Conservation (phyloP, 768 basidiomycete species). For the Austroboletus festivus region DNA sequence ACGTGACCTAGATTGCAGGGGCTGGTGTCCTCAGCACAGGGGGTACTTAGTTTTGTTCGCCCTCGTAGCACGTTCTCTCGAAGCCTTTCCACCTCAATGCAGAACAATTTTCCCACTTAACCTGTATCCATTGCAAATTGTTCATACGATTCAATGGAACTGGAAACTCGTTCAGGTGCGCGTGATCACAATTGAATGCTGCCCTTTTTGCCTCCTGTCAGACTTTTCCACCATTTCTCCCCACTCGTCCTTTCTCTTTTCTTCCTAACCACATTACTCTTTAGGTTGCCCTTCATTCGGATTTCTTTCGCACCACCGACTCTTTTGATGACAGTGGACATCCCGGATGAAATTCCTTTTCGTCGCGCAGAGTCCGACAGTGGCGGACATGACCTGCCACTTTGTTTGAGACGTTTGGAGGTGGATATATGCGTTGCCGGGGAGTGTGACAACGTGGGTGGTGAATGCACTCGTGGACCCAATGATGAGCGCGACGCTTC, state of each 20-base stretch:
- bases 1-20: too few species aligned
- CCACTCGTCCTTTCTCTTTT: not conserved
- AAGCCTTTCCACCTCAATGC: too few species aligned
- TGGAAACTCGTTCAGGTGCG: not conserved
- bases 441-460: not conserved
- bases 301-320: slow-evolving; percentile 10
- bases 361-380: slow-evolving; percentile 14
- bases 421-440: not conserved
- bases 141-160: not conserved
- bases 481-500: not conserved
- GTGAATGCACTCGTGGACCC: not conserved
- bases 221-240: slow-evolving; percentile 47
- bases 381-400: not conserved
- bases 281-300: slow-evolving; percentile 6
- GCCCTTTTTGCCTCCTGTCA: slow-evolving; percentile 22
- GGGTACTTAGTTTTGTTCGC: too few species aligned
- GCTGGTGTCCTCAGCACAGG: too few species aligned
- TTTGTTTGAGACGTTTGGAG: not conserved
- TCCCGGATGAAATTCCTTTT: slow-evolving; percentile 63
- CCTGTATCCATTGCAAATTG: too few species aligned
- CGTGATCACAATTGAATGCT: slow-evolving; percentile 4
- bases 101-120: too few species aligned
- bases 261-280: slow-evolving; percentile 3
- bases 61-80: too few species aligned
- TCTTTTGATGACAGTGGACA: slow-evolving; percentile 48